Evolutionary conservation across 257 asterid species (phyloP), one percentile per base, ranked within the genome.

Genomic region (Jaltomata sinuosa): DNA sequence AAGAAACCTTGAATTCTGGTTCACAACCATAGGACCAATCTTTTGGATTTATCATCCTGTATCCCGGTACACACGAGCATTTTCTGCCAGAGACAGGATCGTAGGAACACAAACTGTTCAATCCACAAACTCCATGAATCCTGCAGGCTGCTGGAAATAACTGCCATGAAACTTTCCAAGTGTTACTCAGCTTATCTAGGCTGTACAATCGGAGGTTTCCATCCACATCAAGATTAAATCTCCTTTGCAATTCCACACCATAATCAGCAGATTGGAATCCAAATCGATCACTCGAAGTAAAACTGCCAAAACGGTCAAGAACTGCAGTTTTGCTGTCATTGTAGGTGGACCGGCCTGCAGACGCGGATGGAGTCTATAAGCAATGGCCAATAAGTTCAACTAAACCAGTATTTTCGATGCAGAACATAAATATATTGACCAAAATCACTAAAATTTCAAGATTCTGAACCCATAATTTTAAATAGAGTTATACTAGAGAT

Each of bases 21-120:
- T 65, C 82, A 69, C 93, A 91, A 45, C 92, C 93, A 3, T 76
- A 50, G 8, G 89, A 84, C 91, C 90, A 88, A 42, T 91, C 92
- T 3, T 45, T 83, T 0, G 19, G 2, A 57, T 91, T 83, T n/a
- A 32, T 86, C 89, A 87, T 82, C 83, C 14, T 86, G 83, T 88
- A 53, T 4, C 92, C 90, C 0, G 91, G 91, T 22, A 86, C 22
- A 71, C 94, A 91, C 14, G 88, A 61, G 74, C 94, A 91, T 74
- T 64, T 86, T 34, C 85, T 84, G 0, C 86, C 87, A 0, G 55
- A 18, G 11, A 38, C 69, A 0, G 31, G 83, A 52, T 29, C 77
- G 32, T 84, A 88, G 45, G 77, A 40, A 72, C 94, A 91, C 4
- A 88, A 7, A 57, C 88, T 49, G 45, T 89, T 91, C 22, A 61